These are phyloP conservation scores for Brassica balearica DNA, from an alignment of 441 rosid genomes.

Conservation along the genomic window DNA sequence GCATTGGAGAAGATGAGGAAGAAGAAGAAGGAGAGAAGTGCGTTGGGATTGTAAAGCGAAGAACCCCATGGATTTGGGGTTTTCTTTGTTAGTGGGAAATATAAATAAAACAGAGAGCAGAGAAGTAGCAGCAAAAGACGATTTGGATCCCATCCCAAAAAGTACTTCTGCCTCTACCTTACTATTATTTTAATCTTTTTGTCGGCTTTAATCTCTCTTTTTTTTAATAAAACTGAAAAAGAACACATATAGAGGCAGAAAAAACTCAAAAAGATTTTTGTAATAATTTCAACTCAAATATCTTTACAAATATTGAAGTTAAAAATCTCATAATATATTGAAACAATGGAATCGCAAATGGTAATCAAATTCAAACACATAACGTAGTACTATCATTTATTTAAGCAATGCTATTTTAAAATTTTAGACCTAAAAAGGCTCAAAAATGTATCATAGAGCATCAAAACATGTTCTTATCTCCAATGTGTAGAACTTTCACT, in stretches of 20 bases:
- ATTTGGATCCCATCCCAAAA: constrained; percentile 77
- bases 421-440: neutral
- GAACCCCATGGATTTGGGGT: constrained; percentile 60
- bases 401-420: neutral
- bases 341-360: neutral
- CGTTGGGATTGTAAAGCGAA: constrained; percentile 86
- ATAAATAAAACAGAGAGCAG: constrained; percentile 43
- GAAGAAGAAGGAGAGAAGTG: constrained; percentile 52
- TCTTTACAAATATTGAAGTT: neutral
- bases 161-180: constrained; percentile 30
- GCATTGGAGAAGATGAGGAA: constrained; percentile 34
- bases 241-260: neutral
- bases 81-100: constrained; percentile 59
- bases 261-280: neutral
- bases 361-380: neutral
- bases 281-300: neutral
- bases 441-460: neutral
- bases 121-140: constrained; percentile 52
- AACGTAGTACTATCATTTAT: neutral
- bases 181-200: constrained; percentile 14
- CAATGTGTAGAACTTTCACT: neutral
- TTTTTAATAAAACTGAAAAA: neutral
- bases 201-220: neutral
- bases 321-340: neutral
- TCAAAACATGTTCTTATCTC: constrained; percentile 3